Base-by-base conservation (phyloP, 2,329 filamentous ascomycete genomes). In the Diaporthe nobilis region DNA sequence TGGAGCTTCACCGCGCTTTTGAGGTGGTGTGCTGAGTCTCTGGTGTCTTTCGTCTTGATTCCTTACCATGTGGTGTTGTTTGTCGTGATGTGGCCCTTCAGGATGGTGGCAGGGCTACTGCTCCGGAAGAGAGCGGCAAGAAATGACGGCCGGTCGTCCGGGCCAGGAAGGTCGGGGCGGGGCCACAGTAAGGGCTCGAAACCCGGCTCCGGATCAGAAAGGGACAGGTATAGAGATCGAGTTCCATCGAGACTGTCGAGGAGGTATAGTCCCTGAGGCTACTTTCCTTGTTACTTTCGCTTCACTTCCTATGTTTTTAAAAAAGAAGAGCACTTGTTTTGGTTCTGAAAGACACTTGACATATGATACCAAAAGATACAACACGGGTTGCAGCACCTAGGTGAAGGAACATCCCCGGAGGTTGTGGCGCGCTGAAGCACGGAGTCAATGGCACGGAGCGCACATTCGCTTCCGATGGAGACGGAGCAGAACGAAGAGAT, bases 11-110 rank as follows among this genome's bases (percentile, higher is more conserved):
- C 44, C n/a, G 61, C 68, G 8, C 57, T 87, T 7, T 73, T 86
- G 13, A 78, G 80, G 10, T 86, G 85, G 83, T 57, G 83, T n/a
- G 75, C 84, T 13, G 86, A 86, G 42, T 83, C 81, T 60, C 76
- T 83, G 22, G 79, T 84, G 15, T 80, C 81, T 13, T 61, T 85
- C 0, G 70, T 84, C 10, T 79, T 87, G 28, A 79, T 88, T n/a
- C 88, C 88, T 0, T 81, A 89, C 39, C 84, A 85, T 28, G 81
- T 84, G 0, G 74, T 84, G 3, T 61, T 87, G 13, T 82, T 83
- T 22, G 79, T 89, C 31, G 71, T 87, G 7, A 82, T 86, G 12
- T 82, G 88, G 65, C 88, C 88, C 1, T 82, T 88, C 42, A 84
- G 83, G 47, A 84, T 84, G 3, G 75, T 85, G 20, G 81, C 85